These are phyloP conservation scores for Termitomyces sp. DNA, from an alignment of 768 basidiomycete genomes.

Conservation along the genomic window DNA sequence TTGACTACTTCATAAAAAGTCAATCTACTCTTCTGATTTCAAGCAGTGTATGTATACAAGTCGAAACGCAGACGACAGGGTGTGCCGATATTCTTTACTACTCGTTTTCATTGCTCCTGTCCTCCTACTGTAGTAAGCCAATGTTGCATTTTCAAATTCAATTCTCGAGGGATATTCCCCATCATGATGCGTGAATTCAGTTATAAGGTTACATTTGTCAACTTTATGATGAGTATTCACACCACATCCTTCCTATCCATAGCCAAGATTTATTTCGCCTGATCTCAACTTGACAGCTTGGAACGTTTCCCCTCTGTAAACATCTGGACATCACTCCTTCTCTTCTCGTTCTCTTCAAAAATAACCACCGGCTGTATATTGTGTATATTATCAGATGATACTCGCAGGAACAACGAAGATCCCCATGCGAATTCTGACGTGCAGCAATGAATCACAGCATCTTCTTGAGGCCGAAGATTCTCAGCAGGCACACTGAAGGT, in stretches of 20 bases:
- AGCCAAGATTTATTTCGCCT: neutral
- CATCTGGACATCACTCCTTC: conserved; percentile 5
- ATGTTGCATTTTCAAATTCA: no score
- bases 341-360: conserved; percentile 8
- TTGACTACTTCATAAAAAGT: neutral
- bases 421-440: no score
- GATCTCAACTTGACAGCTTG: no score
- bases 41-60: neutral
- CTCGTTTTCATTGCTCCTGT: neutral
- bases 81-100: neutral
- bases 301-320: neutral
- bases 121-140: neutral
- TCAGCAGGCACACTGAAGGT: no score
- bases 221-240: no score
- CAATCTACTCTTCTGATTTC: no score
- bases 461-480: no score
- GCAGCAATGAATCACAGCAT: no score
- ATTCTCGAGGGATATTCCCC: neutral
- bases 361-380: conserved; percentile 12
- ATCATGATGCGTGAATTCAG: no score
- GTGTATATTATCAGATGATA: no score
- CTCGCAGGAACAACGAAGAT: no score
- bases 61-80: no score
- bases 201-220: neutral
- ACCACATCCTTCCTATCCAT: neutral